Percentiles rank a stretch among this genome's conserved stretches.
These are phyloP conservation scores for Aspergillus sp. DNA, from an alignment of 2,329 filamentous ascomycete species.

Conservation along the genomic window DNA sequence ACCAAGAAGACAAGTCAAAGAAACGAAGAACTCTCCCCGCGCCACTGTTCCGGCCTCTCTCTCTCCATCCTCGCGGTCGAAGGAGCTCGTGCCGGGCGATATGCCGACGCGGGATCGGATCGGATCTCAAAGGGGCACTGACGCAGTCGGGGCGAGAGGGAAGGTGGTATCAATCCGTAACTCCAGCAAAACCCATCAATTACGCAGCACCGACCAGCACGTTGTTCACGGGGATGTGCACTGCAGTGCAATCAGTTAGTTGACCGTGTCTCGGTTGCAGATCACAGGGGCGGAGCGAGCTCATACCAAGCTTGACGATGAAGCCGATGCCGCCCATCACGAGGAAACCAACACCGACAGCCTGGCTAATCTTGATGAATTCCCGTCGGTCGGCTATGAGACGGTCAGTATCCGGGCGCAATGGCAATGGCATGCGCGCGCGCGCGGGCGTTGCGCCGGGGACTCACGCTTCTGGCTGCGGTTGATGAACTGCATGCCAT, in stretches of 20 bases:
- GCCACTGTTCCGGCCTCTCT: background rate
- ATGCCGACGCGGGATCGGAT: background rate
- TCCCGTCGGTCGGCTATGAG: constrained; percentile 56
- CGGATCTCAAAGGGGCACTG: background rate
- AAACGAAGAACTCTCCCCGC: background rate
- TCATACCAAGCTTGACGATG: constrained; percentile 59
- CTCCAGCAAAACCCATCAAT: constrained; percentile 5
- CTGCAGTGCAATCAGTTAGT: constrained; percentile 27
- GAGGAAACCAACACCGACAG: constrained; percentile 59
- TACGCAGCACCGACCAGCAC: constrained; percentile 49
- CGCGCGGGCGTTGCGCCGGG: too few species aligned
- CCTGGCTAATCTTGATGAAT: constrained; percentile 62
- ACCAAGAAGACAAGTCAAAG: constrained; percentile 1
- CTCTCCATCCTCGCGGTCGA: background rate
- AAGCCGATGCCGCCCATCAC: constrained; percentile 60
- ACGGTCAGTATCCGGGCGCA: constrained; percentile 4
- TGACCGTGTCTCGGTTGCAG: background rate
- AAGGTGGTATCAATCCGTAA: constrained; percentile 2
- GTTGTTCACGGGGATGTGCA: constrained; percentile 53
- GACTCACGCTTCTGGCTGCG: constrained; percentile 24
- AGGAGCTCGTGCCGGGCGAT: background rate
- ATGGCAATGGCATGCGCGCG: background rate
- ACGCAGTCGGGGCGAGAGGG: background rate
- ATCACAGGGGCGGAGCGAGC: background rate
- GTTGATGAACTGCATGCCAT: constrained; percentile 22